Evolutionary conservation across 768 basidiomycete species (phyloP), one percentile per base, ranked within the genome.

Genomic region (Lyophyllum decastes): DNA sequence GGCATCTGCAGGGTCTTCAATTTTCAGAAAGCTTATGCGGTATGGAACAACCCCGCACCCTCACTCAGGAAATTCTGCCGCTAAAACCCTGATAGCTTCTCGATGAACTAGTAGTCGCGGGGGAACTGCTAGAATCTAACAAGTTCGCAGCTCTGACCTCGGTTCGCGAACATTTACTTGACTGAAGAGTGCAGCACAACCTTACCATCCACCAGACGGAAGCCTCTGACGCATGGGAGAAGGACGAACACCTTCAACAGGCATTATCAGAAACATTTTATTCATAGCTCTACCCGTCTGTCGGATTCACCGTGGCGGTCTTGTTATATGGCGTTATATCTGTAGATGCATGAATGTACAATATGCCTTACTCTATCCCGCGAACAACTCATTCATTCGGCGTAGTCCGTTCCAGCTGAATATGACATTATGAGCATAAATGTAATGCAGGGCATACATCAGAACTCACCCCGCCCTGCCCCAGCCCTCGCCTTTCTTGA

Each of bases 11-110:
- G 93, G 52, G 96, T 98, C 64, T 98, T 97, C 83, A 97, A 97
- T 76, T 98, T 98, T 70, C 92, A 98, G 70, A 92, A 94, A 71
- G 96, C 95, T 1, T 97, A 94, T 70, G 86, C 92, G 4, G 95
- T 92, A 19, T 27, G 72, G 70, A n/a, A 38, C 21, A n/a, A 19
- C 35, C 24, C 14, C 30, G 2, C 21, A 30, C 48, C 33, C 34
- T 8, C 17, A 6, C 19, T 38, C 25, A 47, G 8, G 35, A 33
- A 5, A 35, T 9, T 30, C 17, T 16, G 22, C 17, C 19, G 2
- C 40, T 49, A 17, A 38, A 11, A 16, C n/a, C 44, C 9, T 6
- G 17, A 10, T 45, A 92, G 89, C 85, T 98, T 57, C 76, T 98
- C 35, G 96, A 98, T 67, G 95, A 98, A 71, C 80, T 98, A 43